Conservation (phyloP, 2,329 filamentous ascomycete genomes). For the Apiospora koreana region DNA sequence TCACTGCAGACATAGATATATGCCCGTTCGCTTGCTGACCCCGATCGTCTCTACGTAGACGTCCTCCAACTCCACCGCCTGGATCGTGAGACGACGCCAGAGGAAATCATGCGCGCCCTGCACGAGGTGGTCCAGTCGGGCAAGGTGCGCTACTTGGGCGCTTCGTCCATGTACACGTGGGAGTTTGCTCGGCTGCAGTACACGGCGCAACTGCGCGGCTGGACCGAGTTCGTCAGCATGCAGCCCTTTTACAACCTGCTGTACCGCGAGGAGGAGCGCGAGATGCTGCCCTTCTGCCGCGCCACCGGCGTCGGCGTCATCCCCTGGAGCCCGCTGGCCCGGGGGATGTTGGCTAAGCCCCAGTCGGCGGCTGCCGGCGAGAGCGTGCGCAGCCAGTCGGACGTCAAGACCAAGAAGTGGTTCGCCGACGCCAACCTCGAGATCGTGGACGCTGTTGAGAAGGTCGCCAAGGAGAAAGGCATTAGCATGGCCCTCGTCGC, state of each 20-base stretch:
- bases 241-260: constrained; percentile 59
- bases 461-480: constrained; percentile 40
- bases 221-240: constrained; percentile 62
- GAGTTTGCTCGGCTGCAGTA: constrained; percentile 46
- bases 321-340: constrained; percentile 27
- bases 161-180: constrained; percentile 44
- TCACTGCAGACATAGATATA: neutral
- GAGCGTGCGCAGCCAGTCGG: constrained; percentile 33
- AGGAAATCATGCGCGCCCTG: constrained; percentile 63
- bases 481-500: constrained; percentile 61
- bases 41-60: constrained; percentile 37
- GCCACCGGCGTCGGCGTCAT: constrained; percentile 38
- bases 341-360: constrained; percentile 31
- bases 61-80: constrained; percentile 63
- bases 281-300: constrained; percentile 40
- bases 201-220: constrained; percentile 50
- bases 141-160: constrained; percentile 51
- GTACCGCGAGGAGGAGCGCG: constrained; percentile 60
- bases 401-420: constrained; percentile 38
- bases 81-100: constrained; percentile 50
- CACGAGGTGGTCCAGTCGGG: constrained; percentile 59
- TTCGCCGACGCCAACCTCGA: constrained; percentile 44
- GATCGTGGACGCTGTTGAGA: constrained; percentile 24
- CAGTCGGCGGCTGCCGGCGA: constrained; percentile 16
- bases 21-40: neutral